phyloP scores from a whole-genome alignment of 23 red algal genomes.

The Gracilariopsis chorda region DNA sequence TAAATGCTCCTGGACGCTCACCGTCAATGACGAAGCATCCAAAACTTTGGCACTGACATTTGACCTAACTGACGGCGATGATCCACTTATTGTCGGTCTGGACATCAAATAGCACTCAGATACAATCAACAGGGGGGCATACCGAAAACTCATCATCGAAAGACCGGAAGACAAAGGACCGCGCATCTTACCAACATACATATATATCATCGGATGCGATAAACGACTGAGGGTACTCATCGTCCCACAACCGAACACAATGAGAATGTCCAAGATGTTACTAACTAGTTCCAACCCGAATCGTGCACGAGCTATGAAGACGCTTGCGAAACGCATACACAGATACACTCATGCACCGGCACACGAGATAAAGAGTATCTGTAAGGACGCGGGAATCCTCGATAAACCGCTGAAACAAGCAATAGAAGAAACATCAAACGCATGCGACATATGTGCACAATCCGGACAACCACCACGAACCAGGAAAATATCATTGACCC shows the following conservation, averaged over 20 bases:
- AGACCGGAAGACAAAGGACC: too few species aligned
- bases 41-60: neutral
- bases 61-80: neutral
- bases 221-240: too few species aligned
- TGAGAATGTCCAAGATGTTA: too few species aligned
- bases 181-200: too few species aligned
- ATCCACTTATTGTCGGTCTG: neutral
- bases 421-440: neutral
- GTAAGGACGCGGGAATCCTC: neutral
- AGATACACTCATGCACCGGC: neutral
- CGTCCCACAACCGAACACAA: too few species aligned
- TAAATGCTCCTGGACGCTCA: neutral
- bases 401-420: neutral
- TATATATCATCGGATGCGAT: too few species aligned
- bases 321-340: neutral
- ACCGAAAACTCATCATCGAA: too few species aligned
- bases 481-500: slow-evolving; percentile 19
- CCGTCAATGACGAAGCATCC: neutral
- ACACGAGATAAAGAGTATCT: neutral
- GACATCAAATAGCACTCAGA: neutral
- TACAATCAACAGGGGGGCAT: too few species aligned
- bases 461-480: neutral
- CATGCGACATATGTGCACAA: slow-evolving; percentile 19
- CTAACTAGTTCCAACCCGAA: too few species aligned
- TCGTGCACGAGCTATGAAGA: neutral